These are phyloP conservation scores for Ophiostoma sp. DNA, from an alignment of 2,329 filamentous ascomycete genomes.

Conservation along the genomic window DNA sequence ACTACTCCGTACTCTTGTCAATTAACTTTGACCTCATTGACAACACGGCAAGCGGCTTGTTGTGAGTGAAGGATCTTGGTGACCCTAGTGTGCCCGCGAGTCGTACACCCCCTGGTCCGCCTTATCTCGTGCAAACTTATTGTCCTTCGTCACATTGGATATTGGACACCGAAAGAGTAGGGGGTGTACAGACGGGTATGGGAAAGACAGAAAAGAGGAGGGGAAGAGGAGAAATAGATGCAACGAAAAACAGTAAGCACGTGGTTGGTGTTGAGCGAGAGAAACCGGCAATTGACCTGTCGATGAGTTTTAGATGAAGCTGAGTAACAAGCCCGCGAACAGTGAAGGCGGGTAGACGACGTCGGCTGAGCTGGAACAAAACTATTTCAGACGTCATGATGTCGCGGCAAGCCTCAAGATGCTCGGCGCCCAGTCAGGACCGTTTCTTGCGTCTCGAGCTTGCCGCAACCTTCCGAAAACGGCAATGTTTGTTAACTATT, in stretches of 20 bases:
- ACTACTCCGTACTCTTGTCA: too few species aligned
- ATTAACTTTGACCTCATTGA: neutral
- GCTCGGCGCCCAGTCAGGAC: neutral
- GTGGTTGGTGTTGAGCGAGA: neutral
- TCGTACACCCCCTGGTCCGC: neutral
- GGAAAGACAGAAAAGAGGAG: neutral
- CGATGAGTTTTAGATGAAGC: neutral
- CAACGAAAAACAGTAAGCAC: neutral
- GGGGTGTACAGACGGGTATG: neutral
- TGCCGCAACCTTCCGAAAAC: conserved; percentile 2
- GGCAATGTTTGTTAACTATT: neutral
- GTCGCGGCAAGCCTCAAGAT: neutral
- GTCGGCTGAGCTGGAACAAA: neutral
- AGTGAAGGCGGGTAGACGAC: neutral
- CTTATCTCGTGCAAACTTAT: neutral
- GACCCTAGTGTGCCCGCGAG: too few species aligned
- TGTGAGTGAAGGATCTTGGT: neutral
- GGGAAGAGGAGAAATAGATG: neutral
- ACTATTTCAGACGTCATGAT: neutral
- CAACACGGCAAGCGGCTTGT: neutral
- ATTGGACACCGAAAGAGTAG: neutral
- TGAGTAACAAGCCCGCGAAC: neutral
- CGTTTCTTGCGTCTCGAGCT: neutral
- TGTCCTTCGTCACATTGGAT: neutral
- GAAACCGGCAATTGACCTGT: neutral